Conservation (phyloP, 257 asterid species). For the Parsonsia alboflavescens region DNA sequence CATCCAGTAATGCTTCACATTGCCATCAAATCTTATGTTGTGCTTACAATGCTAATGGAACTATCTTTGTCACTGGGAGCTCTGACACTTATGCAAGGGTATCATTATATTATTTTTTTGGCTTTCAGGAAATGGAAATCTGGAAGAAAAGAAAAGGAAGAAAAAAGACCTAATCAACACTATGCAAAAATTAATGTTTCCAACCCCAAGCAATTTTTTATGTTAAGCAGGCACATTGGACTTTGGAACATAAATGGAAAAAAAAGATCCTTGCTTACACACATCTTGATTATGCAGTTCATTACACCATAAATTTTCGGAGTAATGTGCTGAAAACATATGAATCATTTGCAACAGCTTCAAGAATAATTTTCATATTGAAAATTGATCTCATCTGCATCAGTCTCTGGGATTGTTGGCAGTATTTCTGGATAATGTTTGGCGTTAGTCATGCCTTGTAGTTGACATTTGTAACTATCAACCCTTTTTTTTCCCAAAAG, state of each 20-base stretch:
- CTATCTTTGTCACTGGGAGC: conserved; percentile 95
- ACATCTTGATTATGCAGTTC: neutral
- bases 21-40: conserved; percentile 79
- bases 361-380: neutral
- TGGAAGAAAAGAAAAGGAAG: neutral
- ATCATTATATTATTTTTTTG: neutral
- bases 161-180: neutral
- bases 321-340: neutral
- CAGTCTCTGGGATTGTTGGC: neutral
- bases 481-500: neutral
- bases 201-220: too few relatives aligned
- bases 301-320: neutral
- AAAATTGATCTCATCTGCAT: neutral
- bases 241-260: neutral
- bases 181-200: neutral
- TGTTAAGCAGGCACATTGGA: neutral
- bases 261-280: neutral
- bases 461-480: neutral
- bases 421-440: neutral
- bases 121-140: neutral
- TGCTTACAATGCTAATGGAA: conserved; percentile 89
- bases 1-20: conserved; percentile 44
- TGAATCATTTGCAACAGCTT: neutral
- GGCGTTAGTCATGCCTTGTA: neutral
- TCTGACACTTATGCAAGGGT: conserved; percentile 98